Evolutionary conservation across 2,329 filamentous ascomycete genomes (phyloP), one percentile per base, ranked within the genome.

Genomic region (Lecanosticta acicola): DNA sequence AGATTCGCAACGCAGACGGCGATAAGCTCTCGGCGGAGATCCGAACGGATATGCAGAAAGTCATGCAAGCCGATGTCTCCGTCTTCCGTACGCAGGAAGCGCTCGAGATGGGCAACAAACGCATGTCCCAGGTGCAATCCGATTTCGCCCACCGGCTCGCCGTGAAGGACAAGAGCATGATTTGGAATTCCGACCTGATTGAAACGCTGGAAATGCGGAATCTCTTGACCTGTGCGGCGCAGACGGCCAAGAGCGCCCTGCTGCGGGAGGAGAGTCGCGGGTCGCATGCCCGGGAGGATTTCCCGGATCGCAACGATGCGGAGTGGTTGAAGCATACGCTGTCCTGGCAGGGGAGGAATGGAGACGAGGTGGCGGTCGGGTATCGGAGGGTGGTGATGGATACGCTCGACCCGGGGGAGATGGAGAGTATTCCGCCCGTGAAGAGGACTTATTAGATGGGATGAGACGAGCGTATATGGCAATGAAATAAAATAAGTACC

Each of bases 161-260:
- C 0, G 55, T 74, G 2, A 67, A 61, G 2, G 72, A 75, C 48
- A 63, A 65, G 42, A 68, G 62, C 14, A 56, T 75, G 49, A 70
- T 75, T n/a, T 74, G 72, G 72, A 75, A 75, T 48, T 66, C 61
- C 1, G 71, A 75, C 48, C 55, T 75, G 2, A 60, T 74, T 1
- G 72, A 74, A 56, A 72, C 71, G 8, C 59, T 75, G 1, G 72
- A 74, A 53, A 54, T 71, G 51, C 55, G 71, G 20, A 75, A 74
- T 57, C 44, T 74, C 3, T 54, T 74, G 9, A 72, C 71, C 1
- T 72, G 70, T 51, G 72, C 72, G 1, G 59, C 60, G 19, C 71
- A 74, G 57, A 74, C 71, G 19, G 71, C 69, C n/a, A 67, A 66
- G 45, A 63, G 64, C 13, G 72, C 71, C 17, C 48, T 68, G 51